Evolutionary conservation across 2,329 filamentous ascomycete genomes (phyloP).

Genomic region (Pseudopyrenochaeta lycopersici): DNA sequence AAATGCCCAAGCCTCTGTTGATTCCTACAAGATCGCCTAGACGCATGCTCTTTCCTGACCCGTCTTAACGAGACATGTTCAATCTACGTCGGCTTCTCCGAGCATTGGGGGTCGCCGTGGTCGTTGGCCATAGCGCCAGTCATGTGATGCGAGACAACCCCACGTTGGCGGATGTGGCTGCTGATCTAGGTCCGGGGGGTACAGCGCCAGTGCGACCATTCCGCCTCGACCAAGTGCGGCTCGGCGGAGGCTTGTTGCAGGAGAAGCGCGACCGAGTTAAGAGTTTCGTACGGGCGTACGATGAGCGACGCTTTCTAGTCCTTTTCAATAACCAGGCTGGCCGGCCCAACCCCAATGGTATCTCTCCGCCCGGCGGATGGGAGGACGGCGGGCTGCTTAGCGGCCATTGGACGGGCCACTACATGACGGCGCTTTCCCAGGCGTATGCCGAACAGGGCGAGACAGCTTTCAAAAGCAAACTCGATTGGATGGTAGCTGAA

Average conservation of each 20-base stretch:
- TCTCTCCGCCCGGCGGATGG: constrained; percentile 18
- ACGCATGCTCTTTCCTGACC: neutral
- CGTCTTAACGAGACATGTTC: neutral
- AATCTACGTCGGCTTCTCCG: neutral
- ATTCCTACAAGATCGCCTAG: no score
- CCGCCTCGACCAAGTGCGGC: constrained; percentile 21
- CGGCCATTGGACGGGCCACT: constrained; percentile 23
- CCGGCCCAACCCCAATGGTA: constrained; percentile 18
- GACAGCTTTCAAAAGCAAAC: constrained; percentile 14
- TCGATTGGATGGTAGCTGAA: constrained; percentile 23
- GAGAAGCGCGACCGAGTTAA: constrained; percentile 22
- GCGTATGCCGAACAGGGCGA: constrained; percentile 20
- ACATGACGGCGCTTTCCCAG: constrained; percentile 20
- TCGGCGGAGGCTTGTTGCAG: constrained; percentile 18
- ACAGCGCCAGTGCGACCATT: constrained; percentile 21
- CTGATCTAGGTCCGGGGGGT: constrained; percentile 11
- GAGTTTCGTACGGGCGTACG: constrained; percentile 14
- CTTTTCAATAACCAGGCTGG: constrained; percentile 25
- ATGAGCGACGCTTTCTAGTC: constrained; percentile 22
- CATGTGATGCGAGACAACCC: neutral
- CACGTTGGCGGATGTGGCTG: neutral
- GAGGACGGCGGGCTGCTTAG: constrained; percentile 22
- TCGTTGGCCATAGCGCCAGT: neutral
- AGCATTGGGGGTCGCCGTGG: neutral
- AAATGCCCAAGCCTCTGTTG: no score